Base-by-base conservation (phyloP, 2,329 filamentous ascomycete genomes). In the Fusarium sp. region DNA sequence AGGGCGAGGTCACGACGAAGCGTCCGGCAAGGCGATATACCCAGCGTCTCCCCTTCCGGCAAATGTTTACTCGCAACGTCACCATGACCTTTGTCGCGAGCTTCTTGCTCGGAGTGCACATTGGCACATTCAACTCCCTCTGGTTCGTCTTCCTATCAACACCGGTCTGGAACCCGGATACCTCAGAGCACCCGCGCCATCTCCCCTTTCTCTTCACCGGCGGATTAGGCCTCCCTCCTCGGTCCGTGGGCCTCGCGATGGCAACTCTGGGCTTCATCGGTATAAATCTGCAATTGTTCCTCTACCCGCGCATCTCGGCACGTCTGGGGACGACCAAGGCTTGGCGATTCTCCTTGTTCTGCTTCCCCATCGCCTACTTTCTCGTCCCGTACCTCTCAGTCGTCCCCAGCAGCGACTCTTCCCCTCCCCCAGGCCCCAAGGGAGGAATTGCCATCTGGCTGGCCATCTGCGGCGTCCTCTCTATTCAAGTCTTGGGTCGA, bases 61-160 rank as follows among this genome's bases (percentile, higher is more conserved):
- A 83, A 27, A 87, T 91, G 59, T 88, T 91, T 75, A 91, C 85
- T 5, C 85, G 82, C 55, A 90, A 90, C 66, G 87, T 90, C 20
- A 72, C 79, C 58, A 79, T 87, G 58, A 90, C 87, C 0, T 79
- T 95, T 4, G 72, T 91, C n/a, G 87, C 88, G 10, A 91, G 93
- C 72, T 92, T 92, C 74, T 87, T 94, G 67, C 87, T 94, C 56
- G 89, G 91, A 20, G 89, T 94, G 72, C 93, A 95, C 81, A 86
- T 94, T 76, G 92, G 91, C 68, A 92, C 92, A 31, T 95, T 94
- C 84, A 92, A 93, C 78, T 89, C 92, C 2, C 88, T 95, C 51
- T 94, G 92, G 85, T 93, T 93, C 69, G 87, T 94, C 59, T 95
- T 95, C 81, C 86, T 95, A 53, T 94, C 93, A 1, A 93, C 92